Base-by-base conservation (phyloP, 2,329 filamentous ascomycete genomes). In the Emergomyces africanus region DNA sequence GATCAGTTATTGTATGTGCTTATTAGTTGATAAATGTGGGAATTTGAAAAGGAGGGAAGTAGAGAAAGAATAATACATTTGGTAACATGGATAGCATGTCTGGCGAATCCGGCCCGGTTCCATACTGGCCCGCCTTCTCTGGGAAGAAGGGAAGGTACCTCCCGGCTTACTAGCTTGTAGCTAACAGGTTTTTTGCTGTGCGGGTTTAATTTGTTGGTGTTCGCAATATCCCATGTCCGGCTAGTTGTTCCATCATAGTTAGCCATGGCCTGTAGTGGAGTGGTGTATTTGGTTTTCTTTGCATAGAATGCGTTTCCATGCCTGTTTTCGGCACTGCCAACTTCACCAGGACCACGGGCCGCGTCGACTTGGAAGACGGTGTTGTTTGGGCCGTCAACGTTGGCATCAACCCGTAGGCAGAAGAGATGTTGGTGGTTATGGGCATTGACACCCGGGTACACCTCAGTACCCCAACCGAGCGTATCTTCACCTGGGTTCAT, bases 371-470 rank as follows among this genome's bases (percentile, higher is more conserved):
- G 83, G 77, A 90, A 92, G 61, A 96, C 80, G 0, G 90, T 91
- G 72, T 96, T 96, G 63, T 85, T 81, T 0, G 86, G 83, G 0
- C 91, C 91, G 69, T 96, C 91, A 59, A 96, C 82, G 68, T 92
- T 94, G 37, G 90, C 83, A 70, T 96, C 88, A 49, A 96, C 78
- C 48, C 91, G 88, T 49, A 96, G 77, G 70, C 90, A 96, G 82
- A 96, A 96, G 37, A 96, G 81, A 72, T 96, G 91, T 74, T 96
- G 90, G 73, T 96, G 91, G 76, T 96, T 96, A 76, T 96, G 91
- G 0, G 91, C 91, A 68, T 96, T 95, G 68, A 96, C 90, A 46
- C 89, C 86, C 0, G 89, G 88, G 68, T 92, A 94, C 9, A 96
- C 91, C 72, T 95, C 86, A 0, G 90, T 95, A 59, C 91, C 91